These are phyloP conservation scores for Bidens hawaiensis DNA, from an alignment of 140 eudicot species.

Conservation along the genomic window DNA sequence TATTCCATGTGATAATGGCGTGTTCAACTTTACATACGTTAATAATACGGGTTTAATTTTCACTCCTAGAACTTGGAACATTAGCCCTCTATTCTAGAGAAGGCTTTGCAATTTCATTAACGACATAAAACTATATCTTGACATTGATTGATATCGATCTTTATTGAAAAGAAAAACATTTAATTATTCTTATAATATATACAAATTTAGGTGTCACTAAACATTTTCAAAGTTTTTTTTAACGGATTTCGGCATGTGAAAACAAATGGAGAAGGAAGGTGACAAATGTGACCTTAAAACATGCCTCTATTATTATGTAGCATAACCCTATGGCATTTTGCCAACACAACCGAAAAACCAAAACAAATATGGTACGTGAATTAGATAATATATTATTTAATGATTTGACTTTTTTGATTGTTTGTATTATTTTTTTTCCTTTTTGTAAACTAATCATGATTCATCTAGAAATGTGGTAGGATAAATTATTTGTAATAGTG, in stretches of 20 bases:
- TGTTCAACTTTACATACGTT: not conserved
- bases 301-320: not conserved
- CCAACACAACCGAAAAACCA: not conserved
- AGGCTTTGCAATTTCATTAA: not conserved
- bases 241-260: not conserved
- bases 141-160: not conserved
- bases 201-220: not conserved
- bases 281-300: not conserved
- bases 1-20: not conserved
- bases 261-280: not conserved
- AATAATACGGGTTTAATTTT: not conserved
- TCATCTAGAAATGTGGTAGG: no score
- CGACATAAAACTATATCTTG: not conserved
- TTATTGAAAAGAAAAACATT: not conserved
- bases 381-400: not conserved
- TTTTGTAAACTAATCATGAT: not conserved
- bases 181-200: not conserved
- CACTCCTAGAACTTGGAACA: not conserved
- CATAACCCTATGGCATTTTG: not conserved
- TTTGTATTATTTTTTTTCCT: not conserved
- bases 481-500: no score
- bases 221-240: slow-evolving; percentile 1
- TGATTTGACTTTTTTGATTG: not conserved
- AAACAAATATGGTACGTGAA: not conserved
- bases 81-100: not conserved